Evolutionary conservation across 2,329 filamentous ascomycete species (phyloP), one percentile per base, ranked within the genome.

Genomic region (Cladosporium velox): DNA sequence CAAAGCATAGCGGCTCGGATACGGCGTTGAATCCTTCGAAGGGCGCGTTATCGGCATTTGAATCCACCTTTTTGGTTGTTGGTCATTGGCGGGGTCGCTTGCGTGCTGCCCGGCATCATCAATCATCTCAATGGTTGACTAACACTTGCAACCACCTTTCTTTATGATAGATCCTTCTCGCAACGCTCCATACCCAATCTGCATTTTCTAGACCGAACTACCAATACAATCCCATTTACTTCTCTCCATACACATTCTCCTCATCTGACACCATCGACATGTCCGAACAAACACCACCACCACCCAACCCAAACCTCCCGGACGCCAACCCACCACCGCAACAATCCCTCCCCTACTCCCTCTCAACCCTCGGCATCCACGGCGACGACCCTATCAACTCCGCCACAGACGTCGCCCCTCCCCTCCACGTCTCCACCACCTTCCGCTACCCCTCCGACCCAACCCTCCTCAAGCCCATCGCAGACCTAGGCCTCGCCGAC

Each of bases 351-450:
- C 44, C 47, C 49, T 73, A 71, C 57, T 75, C 74, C 32, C 67
- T 75, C 32, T 68, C 76, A 35, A 78, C 76, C 61, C 70, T 72
- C 47, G 70, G 67, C 28, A 70, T 78, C 58, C 76, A 78, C 67
- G 75, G 68, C 65, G 76, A 78, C 65, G 75, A 77, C 66, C 67
- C 72, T n/a, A 72, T 76, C 64, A 75, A 77, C 69, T 66, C 63
- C 59, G 71, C 70, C 66, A 76, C 88, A 60, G 92, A 95, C 75
- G 90, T 98, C 65, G 93, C 94, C 14, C 94, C 95, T 67, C 88
- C 94, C 4, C 84, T 98, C 75, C 94, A 98, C 77, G 88, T 96
- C 69, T 93, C 92, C 68, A 97, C 94, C 14, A 98, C 92, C 18
- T 98, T 92, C 79, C 88, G 92, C 71, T 98, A 97, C 78, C 82